phyloP scores from a whole-genome alignment of 345 rosid species.

The Luvunga scandens region DNA sequence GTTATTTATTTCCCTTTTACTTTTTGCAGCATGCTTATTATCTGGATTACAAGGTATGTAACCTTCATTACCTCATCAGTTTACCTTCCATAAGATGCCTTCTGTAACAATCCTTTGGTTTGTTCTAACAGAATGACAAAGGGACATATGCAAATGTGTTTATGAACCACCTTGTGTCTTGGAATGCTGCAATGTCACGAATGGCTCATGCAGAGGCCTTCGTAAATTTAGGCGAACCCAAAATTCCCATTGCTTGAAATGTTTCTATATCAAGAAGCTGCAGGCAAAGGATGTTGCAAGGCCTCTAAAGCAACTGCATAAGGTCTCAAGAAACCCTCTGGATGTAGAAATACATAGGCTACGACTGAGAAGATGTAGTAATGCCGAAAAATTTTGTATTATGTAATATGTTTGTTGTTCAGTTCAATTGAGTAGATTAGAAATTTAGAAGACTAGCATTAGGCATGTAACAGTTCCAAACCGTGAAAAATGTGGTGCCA shows the following conservation, averaged over 20 bases:
- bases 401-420: background rate
- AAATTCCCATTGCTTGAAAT: conserved; percentile 69
- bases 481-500: background rate
- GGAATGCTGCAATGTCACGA: conserved; percentile 71
- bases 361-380: background rate
- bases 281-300: background rate
- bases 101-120: background rate
- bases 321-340: background rate
- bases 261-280: background rate
- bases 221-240: conserved; percentile 84
- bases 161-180: conserved; percentile 83
- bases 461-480: background rate
- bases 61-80: background rate
- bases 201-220: conserved; percentile 90
- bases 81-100: background rate
- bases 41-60: conserved; percentile 78
- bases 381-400: background rate
- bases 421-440: background rate
- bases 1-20: conserved; percentile 4
- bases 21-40: conserved; percentile 88
- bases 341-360: background rate
- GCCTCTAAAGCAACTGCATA: background rate
- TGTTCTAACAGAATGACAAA: conserved; percentile 62
- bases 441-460: background rate
- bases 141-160: conserved; percentile 61